These are phyloP conservation scores for Halophytophthora batemanensis DNA, from an alignment of 352 stramenopile genomes.

Conservation along the genomic window DNA sequence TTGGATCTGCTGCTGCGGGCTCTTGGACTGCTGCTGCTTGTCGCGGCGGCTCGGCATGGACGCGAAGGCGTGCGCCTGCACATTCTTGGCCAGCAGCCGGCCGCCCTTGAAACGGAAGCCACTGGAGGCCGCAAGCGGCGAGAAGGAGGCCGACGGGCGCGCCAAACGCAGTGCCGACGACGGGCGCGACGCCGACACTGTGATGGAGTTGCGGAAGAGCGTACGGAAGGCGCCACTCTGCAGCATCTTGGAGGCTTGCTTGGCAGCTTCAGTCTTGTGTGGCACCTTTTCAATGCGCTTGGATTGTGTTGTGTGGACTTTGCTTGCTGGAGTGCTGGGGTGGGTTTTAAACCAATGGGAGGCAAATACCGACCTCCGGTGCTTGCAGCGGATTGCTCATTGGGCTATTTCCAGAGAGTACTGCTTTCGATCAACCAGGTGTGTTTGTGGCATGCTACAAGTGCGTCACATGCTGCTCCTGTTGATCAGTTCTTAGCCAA, in stretches of 20 bases:
- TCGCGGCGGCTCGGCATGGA: constrained; percentile 37
- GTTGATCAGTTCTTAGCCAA: too few species aligned
- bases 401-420: too few species aligned
- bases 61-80: constrained; percentile 54
- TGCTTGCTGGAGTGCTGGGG: too few species aligned
- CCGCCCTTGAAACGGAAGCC: constrained; percentile 11
- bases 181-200: constrained; percentile 12
- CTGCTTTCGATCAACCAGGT: too few species aligned
- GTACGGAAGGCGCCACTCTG: constrained; percentile 25
- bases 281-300: too few species aligned
- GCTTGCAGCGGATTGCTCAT: too few species aligned
- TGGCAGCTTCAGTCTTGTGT: too few species aligned
- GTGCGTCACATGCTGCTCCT: too few species aligned
- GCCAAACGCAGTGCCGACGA: constrained; percentile 16
- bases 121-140: constrained; percentile 14
- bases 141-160: constrained; percentile 16
- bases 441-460: too few species aligned
- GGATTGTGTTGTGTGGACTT: too few species aligned
- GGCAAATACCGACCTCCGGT: too few species aligned
- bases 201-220: constrained; percentile 20
- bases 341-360: too few species aligned
- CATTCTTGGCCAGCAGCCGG: constrained; percentile 18
- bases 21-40: constrained; percentile 26
- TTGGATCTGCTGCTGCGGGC: constrained; percentile 57
- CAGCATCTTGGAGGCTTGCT: constrained; percentile 16